Percentiles rank a stretch among this genome's conserved stretches.
Evolutionary conservation across 306 rosid species (phyloP).

Genomic region (Albizia julibrissin): DNA sequence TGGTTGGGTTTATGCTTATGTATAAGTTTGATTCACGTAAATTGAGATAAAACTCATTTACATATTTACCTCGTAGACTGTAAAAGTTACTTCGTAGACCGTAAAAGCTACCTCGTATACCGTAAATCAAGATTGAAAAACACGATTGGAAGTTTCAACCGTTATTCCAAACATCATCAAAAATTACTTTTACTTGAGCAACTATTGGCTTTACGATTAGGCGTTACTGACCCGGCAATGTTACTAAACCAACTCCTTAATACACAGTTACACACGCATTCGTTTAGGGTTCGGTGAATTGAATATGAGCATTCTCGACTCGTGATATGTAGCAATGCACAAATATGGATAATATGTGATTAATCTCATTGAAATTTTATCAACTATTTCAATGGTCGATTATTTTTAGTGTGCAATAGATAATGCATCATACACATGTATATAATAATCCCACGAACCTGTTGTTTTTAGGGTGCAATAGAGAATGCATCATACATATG

Average conservation of each 20-base stretch:
- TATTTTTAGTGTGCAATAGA: neutral
- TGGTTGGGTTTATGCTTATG: too few species aligned
- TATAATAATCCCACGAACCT: neutral
- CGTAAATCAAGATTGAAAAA: too few species aligned
- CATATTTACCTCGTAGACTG: too few species aligned
- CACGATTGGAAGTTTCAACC: too few species aligned
- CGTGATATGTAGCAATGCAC: neutral
- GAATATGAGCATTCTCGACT: neutral
- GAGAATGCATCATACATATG: neutral
- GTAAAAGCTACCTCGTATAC: too few species aligned
- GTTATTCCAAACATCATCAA: too few species aligned
- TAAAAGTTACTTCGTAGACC: too few species aligned
- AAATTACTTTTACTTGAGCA: constrained; percentile 33
- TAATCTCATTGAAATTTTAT: neutral
- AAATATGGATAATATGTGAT: neutral
- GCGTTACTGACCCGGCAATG: neutral
- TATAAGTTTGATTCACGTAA: too few species aligned
- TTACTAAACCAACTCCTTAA: neutral
- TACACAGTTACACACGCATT: neutral
- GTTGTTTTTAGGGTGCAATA: neutral
- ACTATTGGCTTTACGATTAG: constrained; percentile 10
- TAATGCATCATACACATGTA: neutral
- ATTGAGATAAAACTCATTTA: too few species aligned
- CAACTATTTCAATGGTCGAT: neutral
- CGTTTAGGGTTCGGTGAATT: neutral